Evolutionary conservation across 2,329 filamentous ascomycete genomes (phyloP), one percentile per base, ranked within the genome.

Genomic region (Myriangium duriaei): DNA sequence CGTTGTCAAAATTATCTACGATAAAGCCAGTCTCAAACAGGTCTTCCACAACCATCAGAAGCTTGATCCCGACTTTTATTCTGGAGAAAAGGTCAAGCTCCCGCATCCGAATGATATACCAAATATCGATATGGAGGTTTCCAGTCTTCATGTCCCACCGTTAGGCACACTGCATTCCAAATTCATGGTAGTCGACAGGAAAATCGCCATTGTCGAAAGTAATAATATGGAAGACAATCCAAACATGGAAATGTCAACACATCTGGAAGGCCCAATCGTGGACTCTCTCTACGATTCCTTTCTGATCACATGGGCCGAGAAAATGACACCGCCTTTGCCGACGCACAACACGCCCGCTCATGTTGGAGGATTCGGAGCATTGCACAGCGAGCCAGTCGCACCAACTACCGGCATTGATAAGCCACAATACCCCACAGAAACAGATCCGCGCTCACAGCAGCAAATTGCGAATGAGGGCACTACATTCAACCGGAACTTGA

Each of bases 191-290:
- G 73, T 87, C 1, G 82, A 88, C 54, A 68, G 81, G 5, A 73
- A 71, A 44, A 64, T 79, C n/a, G 81, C 72, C 0, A 62, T 82
- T 1, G 54, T 87, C 2, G 78, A 81, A 58, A 86, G 80, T 60
- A 85, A 85, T 54, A 88, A 87, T 49, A 80, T 87, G 34, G 68
- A 71, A 43, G 51, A 56, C 42, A 87, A 85, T 37, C 78, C 82
- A 48, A 88, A 88, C 46, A 43, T 86, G 39, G 82, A 88, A 56
- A 86, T 88, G 81, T 76, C 84, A 71, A 67, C 72, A 2, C 80
- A 83, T 39, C 53, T 85, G 0, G 80, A 87, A 58, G 82, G 82
- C 0, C 73, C 79, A 0, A 81, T 87, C 41, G 81, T 87, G 0
- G 79, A 86, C 48, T 74, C 74, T 1, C 57, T 87, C 15, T 86